Conservation (phyloP, 257 asterid genomes). For the Nicotiana sylvestris region DNA sequence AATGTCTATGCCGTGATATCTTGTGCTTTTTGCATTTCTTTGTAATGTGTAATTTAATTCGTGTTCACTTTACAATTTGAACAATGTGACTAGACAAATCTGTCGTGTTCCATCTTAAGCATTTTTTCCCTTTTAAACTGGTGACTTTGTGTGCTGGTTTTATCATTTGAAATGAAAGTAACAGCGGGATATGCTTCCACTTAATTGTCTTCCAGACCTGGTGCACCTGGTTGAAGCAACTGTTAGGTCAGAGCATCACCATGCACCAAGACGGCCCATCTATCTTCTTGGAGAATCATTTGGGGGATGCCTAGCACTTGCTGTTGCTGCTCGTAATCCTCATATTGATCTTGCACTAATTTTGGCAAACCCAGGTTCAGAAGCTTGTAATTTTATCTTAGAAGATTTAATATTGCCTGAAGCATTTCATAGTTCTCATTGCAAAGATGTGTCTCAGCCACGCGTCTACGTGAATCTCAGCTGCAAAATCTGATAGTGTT, state of each 20-base stretch:
- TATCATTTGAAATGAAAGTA: constrained; percentile 5
- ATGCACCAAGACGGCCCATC: constrained; percentile 54
- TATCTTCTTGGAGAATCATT: constrained; percentile 79
- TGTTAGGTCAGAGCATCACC: constrained; percentile 42
- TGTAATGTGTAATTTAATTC: neutral
- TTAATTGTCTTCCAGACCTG: constrained; percentile 36
- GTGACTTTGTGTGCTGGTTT: neutral
- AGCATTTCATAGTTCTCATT: neutral
- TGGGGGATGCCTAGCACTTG: constrained; percentile 77
- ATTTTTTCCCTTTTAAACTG: neutral
- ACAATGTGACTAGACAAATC: neutral
- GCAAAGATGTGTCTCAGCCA: constrained; percentile 39
- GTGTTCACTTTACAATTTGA: neutral
- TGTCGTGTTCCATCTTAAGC: neutral
- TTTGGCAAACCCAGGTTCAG: constrained; percentile 79
- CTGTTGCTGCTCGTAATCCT: constrained; percentile 79
- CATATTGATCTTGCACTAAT: constrained; percentile 59
- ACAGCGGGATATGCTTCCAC: neutral
- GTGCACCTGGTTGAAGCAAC: constrained; percentile 65
- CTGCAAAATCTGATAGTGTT: constrained; percentile 42
- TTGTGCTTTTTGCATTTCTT: neutral
- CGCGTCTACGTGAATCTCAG: constrained; percentile 49
- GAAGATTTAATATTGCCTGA: neutral
- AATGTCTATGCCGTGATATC: neutral
- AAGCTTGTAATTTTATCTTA: neutral